Evolutionary conservation across 345 rosid genomes (phyloP), one percentile per base, ranked within the genome.

Genomic region (Iberis pinnata): DNA sequence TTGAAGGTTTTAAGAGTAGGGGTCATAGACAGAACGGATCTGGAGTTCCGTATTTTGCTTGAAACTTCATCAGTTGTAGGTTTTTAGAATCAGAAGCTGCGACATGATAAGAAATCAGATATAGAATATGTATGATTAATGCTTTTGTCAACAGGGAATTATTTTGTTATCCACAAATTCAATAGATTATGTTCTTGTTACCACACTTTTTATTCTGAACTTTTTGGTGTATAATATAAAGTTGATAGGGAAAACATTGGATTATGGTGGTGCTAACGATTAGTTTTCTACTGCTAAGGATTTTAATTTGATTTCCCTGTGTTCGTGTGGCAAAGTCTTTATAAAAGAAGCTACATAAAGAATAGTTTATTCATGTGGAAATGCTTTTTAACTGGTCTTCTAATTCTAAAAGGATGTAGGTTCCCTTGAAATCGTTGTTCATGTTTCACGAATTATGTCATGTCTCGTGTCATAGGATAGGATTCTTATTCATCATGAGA

Each of bases 11-110:
- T 0, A 10, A 5, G 18, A n/a, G 16, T 12, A 33, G 53, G 45
- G 46, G 11, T 48, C 40, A 26, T 3, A 19, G 20, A 47, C 56
- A 8, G 31, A 49, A 49, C 18, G 36, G 58, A 56, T 64, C 52
- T 56, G 29, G 57, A 56, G 25, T 22, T 22, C 6, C 25, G 6
- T 6, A 6, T 22, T 22, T 22, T 6, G 25, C 25, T 22, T 22
- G 6, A 2, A 22, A 22, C 4, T 22, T 22, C 25, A 22, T 49
- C 42, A 41, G 12, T 22, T 49, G 64, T 48, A 48, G 19, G 27
- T 31, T 27, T 48, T 60, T 25, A 18, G 42, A 17, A 17, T 27
- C 55, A n/a, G 14, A 16, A 59, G 15, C 20, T 59, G 39, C 26
- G 40, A 49, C 9, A 18, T 36, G 7, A 20, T 12, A 24, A 22